Conservation (phyloP, 306 rosid species). For the Gastrolobium villosum region DNA sequence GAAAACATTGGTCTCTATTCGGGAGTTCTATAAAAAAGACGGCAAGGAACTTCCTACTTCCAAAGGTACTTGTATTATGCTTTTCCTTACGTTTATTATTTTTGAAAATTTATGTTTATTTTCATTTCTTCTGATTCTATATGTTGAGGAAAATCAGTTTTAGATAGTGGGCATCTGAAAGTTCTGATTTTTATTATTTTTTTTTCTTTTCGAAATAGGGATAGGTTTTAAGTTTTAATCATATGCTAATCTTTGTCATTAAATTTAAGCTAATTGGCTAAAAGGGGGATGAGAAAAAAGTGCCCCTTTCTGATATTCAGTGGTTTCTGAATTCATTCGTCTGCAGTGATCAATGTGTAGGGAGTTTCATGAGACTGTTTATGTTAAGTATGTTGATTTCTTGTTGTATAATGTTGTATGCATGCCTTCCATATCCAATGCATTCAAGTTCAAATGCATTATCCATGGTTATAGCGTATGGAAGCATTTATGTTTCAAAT, state of each 20-base stretch:
- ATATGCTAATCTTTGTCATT: background rate
- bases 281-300: background rate
- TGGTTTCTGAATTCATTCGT: constrained; percentile 15
- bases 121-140: constrained; percentile 12
- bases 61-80: constrained; percentile 63
- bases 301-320: constrained; percentile 3
- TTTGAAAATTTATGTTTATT: background rate
- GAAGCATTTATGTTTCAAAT: constrained; percentile 36
- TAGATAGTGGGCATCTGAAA: background rate
- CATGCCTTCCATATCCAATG: background rate
- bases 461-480: background rate
- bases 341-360: background rate
- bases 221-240: background rate
- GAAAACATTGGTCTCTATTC: constrained; percentile 77
- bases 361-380: constrained; percentile 11
- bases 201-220: background rate
- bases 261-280: background rate
- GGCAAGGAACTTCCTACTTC: constrained; percentile 88
- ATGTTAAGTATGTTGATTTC: background rate
- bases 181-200: constrained; percentile 21
- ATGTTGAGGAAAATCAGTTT: constrained; percentile 19
- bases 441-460: constrained; percentile 25
- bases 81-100: background rate
- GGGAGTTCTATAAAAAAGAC: constrained; percentile 74
- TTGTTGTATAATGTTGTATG: constrained; percentile 24